phyloP scores from a whole-genome alignment of 306 rosid species.

The Astragalus membranaceus region DNA sequence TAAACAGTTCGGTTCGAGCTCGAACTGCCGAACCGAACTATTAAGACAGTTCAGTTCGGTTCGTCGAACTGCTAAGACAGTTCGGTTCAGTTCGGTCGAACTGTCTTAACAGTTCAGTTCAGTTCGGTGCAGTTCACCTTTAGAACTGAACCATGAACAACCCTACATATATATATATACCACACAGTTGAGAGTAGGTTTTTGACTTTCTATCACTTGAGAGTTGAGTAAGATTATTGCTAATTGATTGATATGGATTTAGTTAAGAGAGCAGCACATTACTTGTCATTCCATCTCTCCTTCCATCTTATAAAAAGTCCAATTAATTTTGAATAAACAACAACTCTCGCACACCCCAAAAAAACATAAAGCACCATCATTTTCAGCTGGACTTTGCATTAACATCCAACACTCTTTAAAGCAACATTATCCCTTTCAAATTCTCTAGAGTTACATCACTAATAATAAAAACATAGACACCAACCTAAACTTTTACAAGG shows the following conservation, averaged over 20 bases:
- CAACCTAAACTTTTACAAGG: conserved; percentile 47
- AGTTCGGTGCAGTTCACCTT: too few relatives aligned
- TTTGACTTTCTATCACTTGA: background rate
- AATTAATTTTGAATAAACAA: conserved; percentile 20
- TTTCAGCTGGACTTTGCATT: conserved; percentile 28
- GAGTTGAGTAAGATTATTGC: background rate
- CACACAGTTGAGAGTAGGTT: background rate
- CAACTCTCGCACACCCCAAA: conserved; percentile 7
- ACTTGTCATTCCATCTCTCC: conserved; percentile 15
- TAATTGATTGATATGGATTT: background rate
- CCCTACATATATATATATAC: too few relatives aligned
- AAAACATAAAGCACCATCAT: conserved; percentile 34
- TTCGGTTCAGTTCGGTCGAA: too few relatives aligned
- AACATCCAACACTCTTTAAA: conserved; percentile 33
- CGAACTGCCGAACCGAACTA: too few relatives aligned
- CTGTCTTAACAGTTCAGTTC: too few relatives aligned
- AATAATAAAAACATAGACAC: conserved; percentile 28
- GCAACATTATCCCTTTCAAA: conserved; percentile 47
- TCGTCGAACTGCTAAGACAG: too few relatives aligned
- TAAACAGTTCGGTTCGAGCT: too few relatives aligned
- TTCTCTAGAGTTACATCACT: conserved; percentile 35
- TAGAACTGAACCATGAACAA: too few relatives aligned
- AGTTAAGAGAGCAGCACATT: conserved; percentile 11
- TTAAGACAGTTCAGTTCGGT: too few relatives aligned
- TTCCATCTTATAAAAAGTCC: conserved; percentile 28